A percentile compares a stretch with the other conserved stretches of the same genome.
phyloP scores from a whole-genome alignment of 2,329 filamentous ascomycete species.

The Lecanoromycetidae sp. region DNA sequence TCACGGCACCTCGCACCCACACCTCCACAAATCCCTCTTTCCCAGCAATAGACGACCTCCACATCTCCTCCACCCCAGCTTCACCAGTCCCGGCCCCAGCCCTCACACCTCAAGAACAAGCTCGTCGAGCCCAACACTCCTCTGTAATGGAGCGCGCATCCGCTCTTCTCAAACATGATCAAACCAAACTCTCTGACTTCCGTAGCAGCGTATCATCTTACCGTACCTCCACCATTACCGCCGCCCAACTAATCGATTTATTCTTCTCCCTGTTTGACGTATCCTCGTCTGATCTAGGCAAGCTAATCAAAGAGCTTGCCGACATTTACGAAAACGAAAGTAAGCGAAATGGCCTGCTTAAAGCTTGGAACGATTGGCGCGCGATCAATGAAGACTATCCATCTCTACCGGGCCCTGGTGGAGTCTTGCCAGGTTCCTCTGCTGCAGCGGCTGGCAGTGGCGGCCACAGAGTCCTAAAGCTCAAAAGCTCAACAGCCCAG shows the following conservation, averaged over 20 bases:
- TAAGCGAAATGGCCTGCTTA: slow-evolving; percentile 62
- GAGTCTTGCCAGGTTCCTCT: slow-evolving; percentile 47
- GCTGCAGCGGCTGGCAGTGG: slow-evolving; percentile 41
- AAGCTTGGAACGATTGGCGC: slow-evolving; percentile 89
- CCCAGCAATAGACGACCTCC: slow-evolving; percentile 21
- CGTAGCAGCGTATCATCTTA: slow-evolving; percentile 69
- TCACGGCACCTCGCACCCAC: slow-evolving; percentile 29
- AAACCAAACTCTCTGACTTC: slow-evolving; percentile 63
- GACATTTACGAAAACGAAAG: slow-evolving; percentile 77
- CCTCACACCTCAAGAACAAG: slow-evolving; percentile 62
- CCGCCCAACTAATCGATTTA: slow-evolving; percentile 67
- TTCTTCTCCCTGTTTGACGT: slow-evolving; percentile 83
- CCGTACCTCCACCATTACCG: slow-evolving; percentile 54
- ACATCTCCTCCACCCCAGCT: slow-evolving; percentile 18
- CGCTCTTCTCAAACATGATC: slow-evolving; percentile 66
- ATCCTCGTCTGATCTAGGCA: slow-evolving; percentile 68
- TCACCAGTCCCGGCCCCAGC: slow-evolving; percentile 19
- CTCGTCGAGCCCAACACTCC: slow-evolving; percentile 64
- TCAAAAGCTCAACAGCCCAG: slow-evolving; percentile 58
- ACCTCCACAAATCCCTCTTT: slow-evolving; percentile 15
- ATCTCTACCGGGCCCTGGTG: slow-evolving; percentile 63
- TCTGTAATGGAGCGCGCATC: slow-evolving; percentile 77
- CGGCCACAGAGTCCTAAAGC: slow-evolving; percentile 49
- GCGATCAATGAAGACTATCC: slow-evolving; percentile 95
- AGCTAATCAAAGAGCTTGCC: slow-evolving; percentile 78